Evolutionary conservation across 2,329 filamentous ascomycete species (phyloP).

Genomic region (Venturia asperata): DNA sequence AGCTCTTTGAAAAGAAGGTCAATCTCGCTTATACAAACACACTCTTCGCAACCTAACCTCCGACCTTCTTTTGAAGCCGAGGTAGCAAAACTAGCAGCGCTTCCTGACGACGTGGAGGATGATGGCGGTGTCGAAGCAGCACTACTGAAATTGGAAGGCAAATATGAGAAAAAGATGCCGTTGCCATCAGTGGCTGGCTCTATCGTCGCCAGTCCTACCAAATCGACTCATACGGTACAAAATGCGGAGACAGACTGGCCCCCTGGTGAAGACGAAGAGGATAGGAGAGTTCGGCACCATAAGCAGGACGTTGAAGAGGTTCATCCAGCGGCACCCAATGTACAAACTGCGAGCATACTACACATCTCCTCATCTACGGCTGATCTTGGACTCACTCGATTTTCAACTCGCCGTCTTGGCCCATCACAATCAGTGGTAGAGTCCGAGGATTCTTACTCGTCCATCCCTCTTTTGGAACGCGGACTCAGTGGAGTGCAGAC

Average conservation of each 20-base stretch:
- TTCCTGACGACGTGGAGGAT: conserved; percentile 69
- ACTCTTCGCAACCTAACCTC: conserved; percentile 49
- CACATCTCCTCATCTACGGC: conserved; percentile 23
- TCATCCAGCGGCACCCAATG: conserved; percentile 24
- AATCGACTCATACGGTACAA: background rate
- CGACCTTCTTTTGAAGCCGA: conserved; percentile 77
- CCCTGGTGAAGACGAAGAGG: conserved; percentile 5
- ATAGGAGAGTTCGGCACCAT: conserved; percentile 9
- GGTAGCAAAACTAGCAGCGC: conserved; percentile 76
- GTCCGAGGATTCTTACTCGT: conserved; percentile 68
- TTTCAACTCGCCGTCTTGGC: background rate
- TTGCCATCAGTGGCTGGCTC: conserved; percentile 26
- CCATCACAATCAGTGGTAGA: conserved; percentile 39
- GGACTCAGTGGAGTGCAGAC: conserved; percentile 32
- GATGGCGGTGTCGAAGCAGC: conserved; percentile 89
- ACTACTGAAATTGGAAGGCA: conserved; percentile 84
- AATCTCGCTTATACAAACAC: conserved; percentile 42
- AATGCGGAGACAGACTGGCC: conserved; percentile 7
- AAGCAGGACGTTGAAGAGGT: conserved; percentile 18
- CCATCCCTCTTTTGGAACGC: conserved; percentile 68
- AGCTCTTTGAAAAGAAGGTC: conserved; percentile 25
- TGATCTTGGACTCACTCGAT: conserved; percentile 7
- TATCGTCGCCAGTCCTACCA: background rate
- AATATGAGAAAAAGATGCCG: conserved; percentile 50
- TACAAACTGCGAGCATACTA: conserved; percentile 31